Base-by-base conservation (phyloP, 345 rosid species). In the Carallia brachiata region DNA sequence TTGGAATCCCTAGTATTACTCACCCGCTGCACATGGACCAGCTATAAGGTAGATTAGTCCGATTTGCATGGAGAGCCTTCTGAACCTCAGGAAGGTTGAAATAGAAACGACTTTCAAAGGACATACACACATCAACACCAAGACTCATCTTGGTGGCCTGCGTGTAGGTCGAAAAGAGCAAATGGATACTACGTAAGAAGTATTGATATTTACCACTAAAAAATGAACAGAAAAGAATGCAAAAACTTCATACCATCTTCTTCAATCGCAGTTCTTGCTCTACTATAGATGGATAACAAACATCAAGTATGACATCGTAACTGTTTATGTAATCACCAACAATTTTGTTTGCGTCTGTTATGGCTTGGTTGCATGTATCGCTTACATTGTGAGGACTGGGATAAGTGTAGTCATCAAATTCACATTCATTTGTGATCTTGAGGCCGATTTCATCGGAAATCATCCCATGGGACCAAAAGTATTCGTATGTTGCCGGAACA, bases 401-500 rank as follows among this genome's bases (percentile, higher is more conserved):
- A 70, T 64, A 86, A 53, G 73, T 56, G 79, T 94, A 91, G 77
- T 84, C 95, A 70, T 90, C 88, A 73, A 94, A 94, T 75, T 91
- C 81, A 19, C 98, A 91, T n/a, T 85, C 78, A 48, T 78, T 84
- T 91, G 73, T 86, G 71, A 94, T 85, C 76, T 78, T 76, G 19
- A 84, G 88, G 34, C 90, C 90, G 52, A 91, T 69, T 84, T 94
- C 97, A 82, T 94, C 96, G 31, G 98, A 94, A 52, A 94, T 90
- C 97, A 94, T 91, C 68, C 96, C 97, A 18, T 91, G 96, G 10
- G 98, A 91, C 98, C 98, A 94, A 52, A 23, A 91, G 84, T 73
- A 91, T 75, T 91, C 93, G 64, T 84, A 94, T 50, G 80, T 83
- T 34, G 97, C 89, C 6, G 91, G 84, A 76, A 57, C 67, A 75